Base-by-base conservation (phyloP, 2,329 filamentous ascomycete genomes). In the Fusarium xylarioides region DNA sequence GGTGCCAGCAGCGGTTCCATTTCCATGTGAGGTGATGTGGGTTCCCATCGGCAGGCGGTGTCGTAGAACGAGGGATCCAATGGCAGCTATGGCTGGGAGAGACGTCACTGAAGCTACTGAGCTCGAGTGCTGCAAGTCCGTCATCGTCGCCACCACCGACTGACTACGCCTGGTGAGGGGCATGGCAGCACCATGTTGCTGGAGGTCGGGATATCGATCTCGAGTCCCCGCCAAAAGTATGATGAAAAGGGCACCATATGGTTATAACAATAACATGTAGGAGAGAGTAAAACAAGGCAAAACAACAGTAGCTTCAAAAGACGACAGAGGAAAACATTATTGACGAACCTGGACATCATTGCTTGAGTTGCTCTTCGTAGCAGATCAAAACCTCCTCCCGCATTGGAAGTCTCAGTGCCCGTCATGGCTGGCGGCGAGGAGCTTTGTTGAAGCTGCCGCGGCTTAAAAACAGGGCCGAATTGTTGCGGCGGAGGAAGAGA, bases 331-430 rank as follows among this genome's bases (percentile, higher is more conserved):
- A 70, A 70, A 74, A 69, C 18, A 76, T 73, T 58, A 70, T 58
- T 56, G 65, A 86, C 88, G 80, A 86, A 90, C 88, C 83, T 90
- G 82, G 88, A 90, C 87, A 91, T 89, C 86, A 90, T 87, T 75
- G 86, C 86, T 77, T 90, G 88, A n/a, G 89, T 91, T 70, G 89
- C 89, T 79, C 88, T 85, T 78, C 87, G 84, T 72, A 91, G 80
- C 74, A 91, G 83, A 80, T 91, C 89, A 75, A 86, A 89, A 74
- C 86, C 84, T 74, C 86, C 84, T 77, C 85, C 84, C 38, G 79
- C 78, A 76, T 82, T 82, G 64, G 81, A 78, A 70, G 80, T 81
- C 78, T 87, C 86, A 68, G 84, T 82, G 82, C 85, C 85, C 77
- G 87, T 84, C 88, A 90, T 89, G 77, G 70, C 76, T 89, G 77